These are phyloP conservation scores for Brettanomyces naardenensis DNA, from an alignment of 805 yeast genomes.

Conservation along the genomic window DNA sequence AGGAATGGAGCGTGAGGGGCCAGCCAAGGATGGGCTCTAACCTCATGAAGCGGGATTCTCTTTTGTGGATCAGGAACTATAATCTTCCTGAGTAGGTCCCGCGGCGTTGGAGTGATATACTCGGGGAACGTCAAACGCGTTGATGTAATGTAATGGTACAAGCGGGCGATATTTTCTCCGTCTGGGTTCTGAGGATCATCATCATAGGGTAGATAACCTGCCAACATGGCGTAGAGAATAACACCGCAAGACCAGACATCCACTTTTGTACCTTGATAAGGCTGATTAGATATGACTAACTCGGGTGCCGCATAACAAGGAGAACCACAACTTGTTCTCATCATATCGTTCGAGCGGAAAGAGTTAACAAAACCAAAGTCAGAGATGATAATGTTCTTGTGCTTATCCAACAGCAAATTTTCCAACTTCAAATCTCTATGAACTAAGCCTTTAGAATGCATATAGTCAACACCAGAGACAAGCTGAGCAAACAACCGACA, in stretches of 20 bases:
- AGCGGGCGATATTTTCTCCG: constrained; percentile 84
- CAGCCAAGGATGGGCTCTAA: constrained; percentile 83
- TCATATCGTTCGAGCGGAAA: constrained; percentile 60
- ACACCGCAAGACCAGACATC: constrained; percentile 98
- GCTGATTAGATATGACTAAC: constrained; percentile 75
- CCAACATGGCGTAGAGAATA: constrained; percentile 90
- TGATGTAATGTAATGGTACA: constrained; percentile 85
- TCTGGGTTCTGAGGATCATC: constrained; percentile 97
- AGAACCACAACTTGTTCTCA: constrained; percentile 94
- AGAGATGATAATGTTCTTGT: constrained; percentile 77
- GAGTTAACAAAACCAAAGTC: constrained; percentile 96
- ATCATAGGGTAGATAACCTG: constrained; percentile 95
- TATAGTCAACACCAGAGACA: constrained; percentile 86
- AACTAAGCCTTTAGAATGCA: constrained; percentile 73
- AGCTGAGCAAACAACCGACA: constrained; percentile 87
- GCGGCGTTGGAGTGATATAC: constrained; percentile 79
- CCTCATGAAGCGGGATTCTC: constrained; percentile 60
- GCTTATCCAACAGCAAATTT: constrained; percentile 71
- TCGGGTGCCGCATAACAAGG: constrained; percentile 99
- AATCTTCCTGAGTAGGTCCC: constrained; percentile 81
- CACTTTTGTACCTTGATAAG: constrained; percentile 87
- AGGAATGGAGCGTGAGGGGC: constrained; percentile 76
- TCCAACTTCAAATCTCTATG: constrained; percentile 75
- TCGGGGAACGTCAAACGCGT: constrained; percentile 95
- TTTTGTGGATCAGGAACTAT: constrained; percentile 77